Base-by-base conservation (phyloP, 768 basidiomycete genomes). In the Panaeolus cyanescens region DNA sequence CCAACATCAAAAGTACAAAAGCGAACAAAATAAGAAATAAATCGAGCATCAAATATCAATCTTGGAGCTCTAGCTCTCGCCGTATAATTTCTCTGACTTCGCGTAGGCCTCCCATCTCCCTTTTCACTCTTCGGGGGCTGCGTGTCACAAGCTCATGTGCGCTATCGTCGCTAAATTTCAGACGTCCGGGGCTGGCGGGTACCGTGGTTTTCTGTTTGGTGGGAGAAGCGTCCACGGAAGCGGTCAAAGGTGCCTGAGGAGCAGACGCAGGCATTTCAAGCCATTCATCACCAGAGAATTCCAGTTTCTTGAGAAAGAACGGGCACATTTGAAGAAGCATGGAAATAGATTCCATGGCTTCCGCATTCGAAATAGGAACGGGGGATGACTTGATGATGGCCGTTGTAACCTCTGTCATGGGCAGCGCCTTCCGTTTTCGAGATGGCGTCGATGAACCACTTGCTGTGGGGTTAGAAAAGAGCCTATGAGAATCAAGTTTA, bases 81-180 rank as follows among this genome's bases (percentile, higher is more conserved):
- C 91, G 82, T 69, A 94, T 91, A 68, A 91, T 88, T 74, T 94
- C 92, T 60, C 92, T 78, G 32, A 93, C 92, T 71, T 91, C 85
- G 36, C 92, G 81, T 65, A 94, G 77, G 0, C 92, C 91, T 32
- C 91, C 89, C 5, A 77, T 82, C 68, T 92, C 90, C 28, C 79
- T 80, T 69, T 86, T 89, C 33, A 94, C 87, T 62, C 84, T 77
- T 59, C 83, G 84, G 6, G 92, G 92, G 72, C 92, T 93, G 53
- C 91, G 80, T 28, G 80, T 85, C 15, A 86, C 72, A 19, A 92
- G 67, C 71, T 87, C 86, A 60, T 82, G 75, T 20, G 82, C 85
- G 64, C 86, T 90, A 59, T 88, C 83, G 58, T 84, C 71, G 66
- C 82, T 85, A n/a, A 74, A 71, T 57, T 73, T 77, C 56, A 77